Percentiles rank a stretch among this genome's conserved stretches.
phyloP scores from a whole-genome alignment of 768 basidiomycete species.

The Pholiota molesta region DNA sequence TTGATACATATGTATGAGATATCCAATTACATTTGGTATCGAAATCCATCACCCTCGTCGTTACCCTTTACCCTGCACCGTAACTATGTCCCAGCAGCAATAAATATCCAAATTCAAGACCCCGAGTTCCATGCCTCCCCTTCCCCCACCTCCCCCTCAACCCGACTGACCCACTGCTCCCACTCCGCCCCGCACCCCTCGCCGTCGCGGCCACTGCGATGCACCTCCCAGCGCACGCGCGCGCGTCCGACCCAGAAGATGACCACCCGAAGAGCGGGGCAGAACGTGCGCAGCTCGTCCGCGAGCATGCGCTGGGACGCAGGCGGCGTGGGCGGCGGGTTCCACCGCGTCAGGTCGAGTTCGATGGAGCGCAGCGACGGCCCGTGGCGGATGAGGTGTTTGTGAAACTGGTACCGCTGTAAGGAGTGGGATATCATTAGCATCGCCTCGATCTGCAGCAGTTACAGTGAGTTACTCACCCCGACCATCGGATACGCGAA shows the following conservation, averaged over 20 bases:
- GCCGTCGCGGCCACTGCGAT: neutral
- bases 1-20: no score
- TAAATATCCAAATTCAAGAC: no score
- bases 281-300: constrained; percentile 33
- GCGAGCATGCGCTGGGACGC: constrained; percentile 32
- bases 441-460: neutral
- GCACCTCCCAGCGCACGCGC: constrained; percentile 27
- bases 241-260: constrained; percentile 33
- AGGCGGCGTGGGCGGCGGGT: constrained; percentile 20
- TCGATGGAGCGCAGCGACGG: constrained; percentile 32
- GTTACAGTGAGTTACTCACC: constrained; percentile 21
- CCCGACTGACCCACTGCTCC: neutral
- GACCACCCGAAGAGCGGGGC: constrained; percentile 28
- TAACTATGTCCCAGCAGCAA: no score
- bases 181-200: neutral
- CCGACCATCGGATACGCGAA: constrained; percentile 30
- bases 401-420: constrained; percentile 33
- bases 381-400: constrained; percentile 26
- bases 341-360: constrained; percentile 35
- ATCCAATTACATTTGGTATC: no score
- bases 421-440: neutral
- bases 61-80: no score
- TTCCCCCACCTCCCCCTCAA: neutral
- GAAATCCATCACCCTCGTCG: no score
- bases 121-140: neutral